A percentile compares a stretch with the other conserved stretches of the same genome.
Conservation (phyloP, 2,329 filamentous ascomycete genomes). For the Berkeleyomyces basicola region DNA sequence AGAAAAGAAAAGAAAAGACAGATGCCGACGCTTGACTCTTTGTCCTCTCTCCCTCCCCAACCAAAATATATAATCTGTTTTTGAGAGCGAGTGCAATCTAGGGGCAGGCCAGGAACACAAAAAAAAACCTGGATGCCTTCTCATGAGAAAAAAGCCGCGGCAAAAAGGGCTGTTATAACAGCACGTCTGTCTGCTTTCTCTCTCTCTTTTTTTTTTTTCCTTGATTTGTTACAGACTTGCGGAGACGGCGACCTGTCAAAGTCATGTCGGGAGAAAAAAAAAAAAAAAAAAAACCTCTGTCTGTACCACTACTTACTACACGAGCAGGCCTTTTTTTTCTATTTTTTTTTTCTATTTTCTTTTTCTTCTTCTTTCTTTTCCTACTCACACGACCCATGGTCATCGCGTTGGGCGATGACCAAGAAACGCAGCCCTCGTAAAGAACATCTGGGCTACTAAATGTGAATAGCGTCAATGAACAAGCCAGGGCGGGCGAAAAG, state of each 20-base stretch:
- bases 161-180: not conserved
- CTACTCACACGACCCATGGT: not conserved
- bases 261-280: too few relatives aligned
- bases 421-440: too few relatives aligned
- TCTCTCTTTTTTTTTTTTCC: not conserved
- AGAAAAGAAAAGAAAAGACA: not conserved
- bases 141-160: not conserved
- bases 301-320: too few relatives aligned
- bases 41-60: not conserved
- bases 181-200: not conserved
- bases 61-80: not conserved
- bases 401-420: too few relatives aligned
- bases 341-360: not conserved
- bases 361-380: not conserved
- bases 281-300: not conserved
- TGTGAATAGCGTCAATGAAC: too few relatives aligned
- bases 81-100: not conserved
- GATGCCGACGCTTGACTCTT: not conserved
- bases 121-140: not conserved
- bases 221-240: too few relatives aligned
- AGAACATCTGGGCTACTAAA: too few relatives aligned
- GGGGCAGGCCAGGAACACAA: not conserved
- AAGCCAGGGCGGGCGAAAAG: too few relatives aligned
- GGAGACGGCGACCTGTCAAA: too few relatives aligned
- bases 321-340: not conserved